Base-by-base conservation (phyloP, 495 filamentous ascomycete species). In the Hypoxylon trugodes region DNA sequence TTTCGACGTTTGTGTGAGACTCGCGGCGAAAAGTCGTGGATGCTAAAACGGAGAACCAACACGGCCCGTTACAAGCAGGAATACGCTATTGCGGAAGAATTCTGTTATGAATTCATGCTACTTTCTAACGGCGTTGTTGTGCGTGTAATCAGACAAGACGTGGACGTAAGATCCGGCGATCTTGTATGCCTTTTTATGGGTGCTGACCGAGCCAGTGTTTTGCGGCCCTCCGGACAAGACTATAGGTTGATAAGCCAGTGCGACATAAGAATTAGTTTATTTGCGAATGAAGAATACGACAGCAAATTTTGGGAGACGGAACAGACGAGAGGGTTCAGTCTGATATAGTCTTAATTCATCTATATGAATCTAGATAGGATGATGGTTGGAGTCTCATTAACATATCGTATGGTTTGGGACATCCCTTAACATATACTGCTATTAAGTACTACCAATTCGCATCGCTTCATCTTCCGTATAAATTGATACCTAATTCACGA, bases 181-280 rank as follows among this genome's bases (percentile, higher is more conserved):
- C 22, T 33, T 18, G 26, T 48, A 19, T 48, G 45, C 5, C 25
- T 48, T 30, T 48, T 48, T 12, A 48, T 30, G 25, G 45, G 45
- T n/a, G 24, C 26, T 16, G 1, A 13, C 1, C 45, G 33, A n/a
- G 25, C 45, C 2, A 30, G 25, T 32, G 26, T 48, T n/a, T 15
- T 48, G 26, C n/a, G 25, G 5, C 45, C 45, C 5, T 48, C 6
- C 6, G 45, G 25, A 32, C 15, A 32, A 4, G 7, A 12, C 15
- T 48, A 48, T 48, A 32, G 8, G 7, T 48, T 48, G 18, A 4
- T 48, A 13, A 48, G 45, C 7, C 45, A 48, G 8, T 48, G 45
- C 15, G 4, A 32, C 21, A 48, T 48, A 2, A 32, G 22, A 5
- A 48, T 26, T 21, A n/a, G 6, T 3, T 16, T 16, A 15, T 8